These are phyloP conservation scores for Paramecium octaurelia DNA, from an alignment of 73 alveolate species.

Conservation along the genomic window DNA sequence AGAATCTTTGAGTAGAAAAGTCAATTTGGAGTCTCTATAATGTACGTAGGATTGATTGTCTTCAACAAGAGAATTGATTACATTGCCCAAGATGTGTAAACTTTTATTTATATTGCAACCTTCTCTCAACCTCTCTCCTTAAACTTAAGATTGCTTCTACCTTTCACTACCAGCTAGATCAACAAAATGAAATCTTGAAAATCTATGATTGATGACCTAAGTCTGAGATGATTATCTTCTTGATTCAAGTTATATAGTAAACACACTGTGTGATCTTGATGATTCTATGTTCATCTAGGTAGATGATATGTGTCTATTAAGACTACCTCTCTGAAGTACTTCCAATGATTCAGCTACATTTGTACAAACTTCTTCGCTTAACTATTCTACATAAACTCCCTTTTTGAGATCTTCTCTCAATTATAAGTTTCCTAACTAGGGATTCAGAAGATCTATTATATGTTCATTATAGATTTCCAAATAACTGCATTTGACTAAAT, in stretches of 20 bases:
- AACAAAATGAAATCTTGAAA: constrained; percentile 93
- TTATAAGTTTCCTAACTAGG: constrained; percentile 67
- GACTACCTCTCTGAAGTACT: constrained; percentile 85
- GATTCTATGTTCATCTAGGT: constrained; percentile 90
- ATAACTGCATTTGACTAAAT: constrained; percentile 83
- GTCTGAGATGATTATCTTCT: background rate
- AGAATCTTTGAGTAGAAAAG: constrained; percentile 74
- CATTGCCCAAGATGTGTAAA: constrained; percentile 90
- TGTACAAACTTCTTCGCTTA: constrained; percentile 78
- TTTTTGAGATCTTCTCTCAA: constrained; percentile 83
- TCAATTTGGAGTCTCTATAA: constrained; percentile 78
- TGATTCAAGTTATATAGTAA: constrained; percentile 86
- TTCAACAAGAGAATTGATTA: constrained; percentile 67
- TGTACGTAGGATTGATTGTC: constrained; percentile 61
- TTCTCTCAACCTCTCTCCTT: constrained; percentile 89
- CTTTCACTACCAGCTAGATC: constrained; percentile 99
- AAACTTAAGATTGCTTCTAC: constrained; percentile 89
- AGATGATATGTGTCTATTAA: constrained; percentile 85
- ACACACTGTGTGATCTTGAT: constrained; percentile 95
- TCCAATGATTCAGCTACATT: constrained; percentile 82
- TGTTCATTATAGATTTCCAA: constrained; percentile 92
- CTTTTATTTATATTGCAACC: constrained; percentile 96
- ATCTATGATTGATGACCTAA: constrained; percentile 72
- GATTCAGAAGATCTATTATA: constrained; percentile 88
- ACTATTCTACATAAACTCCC: constrained; percentile 76